Percentiles rank a stretch among this genome's conserved stretches.
Conservation (phyloP, 345 rosid species). For the Sisymbrium altissimum region DNA sequence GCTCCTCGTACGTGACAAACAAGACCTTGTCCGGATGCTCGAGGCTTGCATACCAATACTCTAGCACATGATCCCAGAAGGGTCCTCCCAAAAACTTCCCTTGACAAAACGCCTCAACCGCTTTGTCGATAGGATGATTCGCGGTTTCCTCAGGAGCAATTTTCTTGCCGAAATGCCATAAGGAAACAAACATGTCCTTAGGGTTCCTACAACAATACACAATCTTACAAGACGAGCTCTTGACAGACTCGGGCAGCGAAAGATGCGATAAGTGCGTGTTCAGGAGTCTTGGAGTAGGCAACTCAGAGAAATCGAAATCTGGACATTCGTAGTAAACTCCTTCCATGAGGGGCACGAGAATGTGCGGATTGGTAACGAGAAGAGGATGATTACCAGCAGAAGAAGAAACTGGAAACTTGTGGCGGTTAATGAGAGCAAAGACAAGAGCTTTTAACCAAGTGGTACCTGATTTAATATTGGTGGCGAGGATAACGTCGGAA, state of each 20-base stretch:
- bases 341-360: conserved; percentile 51
- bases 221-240: conserved; percentile 40
- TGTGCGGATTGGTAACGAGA: conserved; percentile 47
- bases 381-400: conserved; percentile 41
- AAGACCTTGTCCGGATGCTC: conserved; percentile 23
- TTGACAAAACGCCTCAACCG: conserved; percentile 43
- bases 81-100: conserved; percentile 42
- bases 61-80: conserved; percentile 34
- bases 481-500: conserved; percentile 43
- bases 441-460: conserved; percentile 53
- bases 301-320: conserved; percentile 15
- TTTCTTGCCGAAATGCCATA: conserved; percentile 55
- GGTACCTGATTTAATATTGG: conserved; percentile 57
- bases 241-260: conserved; percentile 40
- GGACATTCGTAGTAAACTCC: conserved; percentile 18
- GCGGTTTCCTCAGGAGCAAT: conserved; percentile 29
- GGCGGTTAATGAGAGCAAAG: conserved; percentile 44
- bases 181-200: conserved; percentile 53
- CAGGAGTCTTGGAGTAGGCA: conserved; percentile 43
- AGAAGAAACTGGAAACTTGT: conserved; percentile 24
- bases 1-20: conserved; percentile 37
- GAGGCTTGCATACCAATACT: conserved; percentile 33
- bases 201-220: conserved; percentile 59
- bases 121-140: conserved; percentile 30
- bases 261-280: conserved; percentile 38